Conservation (phyloP, 441 rosid species). For the Erodium moschatum region DNA sequence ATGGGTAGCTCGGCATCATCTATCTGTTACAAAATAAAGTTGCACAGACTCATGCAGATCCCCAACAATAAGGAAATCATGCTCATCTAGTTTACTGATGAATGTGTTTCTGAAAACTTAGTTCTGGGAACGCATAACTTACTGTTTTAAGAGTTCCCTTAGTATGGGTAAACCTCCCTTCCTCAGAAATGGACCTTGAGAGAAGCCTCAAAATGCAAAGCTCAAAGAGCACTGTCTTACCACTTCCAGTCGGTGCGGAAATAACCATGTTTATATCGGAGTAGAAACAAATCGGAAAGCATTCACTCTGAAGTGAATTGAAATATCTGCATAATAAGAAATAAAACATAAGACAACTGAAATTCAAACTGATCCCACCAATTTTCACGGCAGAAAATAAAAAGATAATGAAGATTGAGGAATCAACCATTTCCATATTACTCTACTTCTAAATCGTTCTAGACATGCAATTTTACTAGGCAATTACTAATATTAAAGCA, state of each 20-base stretch:
- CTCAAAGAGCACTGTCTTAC: constrained; percentile 92
- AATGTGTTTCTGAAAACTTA: not conserved
- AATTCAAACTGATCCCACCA: constrained; percentile 1
- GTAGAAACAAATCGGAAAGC: constrained; percentile 72
- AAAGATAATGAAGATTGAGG: not conserved
- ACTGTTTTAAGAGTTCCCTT: constrained; percentile 90
- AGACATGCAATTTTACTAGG: not conserved
- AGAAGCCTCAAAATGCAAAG: constrained; percentile 85
- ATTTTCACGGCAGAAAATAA: not conserved
- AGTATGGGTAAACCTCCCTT: constrained; percentile 51
- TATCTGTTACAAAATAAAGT: not conserved
- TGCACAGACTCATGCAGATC: not conserved
- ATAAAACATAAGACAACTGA: constrained; percentile 11
- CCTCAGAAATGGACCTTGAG: constrained; percentile 50
- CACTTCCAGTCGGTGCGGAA: constrained; percentile 97
- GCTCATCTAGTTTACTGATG: constrained; percentile 3
- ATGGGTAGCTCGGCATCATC: not conserved
- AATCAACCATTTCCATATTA: not conserved
- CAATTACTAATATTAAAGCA: not conserved
- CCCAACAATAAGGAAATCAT: constrained; percentile 5
- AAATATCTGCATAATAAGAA: constrained; percentile 55
- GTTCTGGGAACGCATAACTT: constrained; percentile 20
- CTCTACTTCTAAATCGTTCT: not conserved
- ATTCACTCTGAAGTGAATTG: constrained; percentile 91
- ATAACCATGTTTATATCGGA: constrained; percentile 85